Base-by-base conservation (phyloP, 495 filamentous ascomycete genomes). In the Chaetomium fimeti region DNA sequence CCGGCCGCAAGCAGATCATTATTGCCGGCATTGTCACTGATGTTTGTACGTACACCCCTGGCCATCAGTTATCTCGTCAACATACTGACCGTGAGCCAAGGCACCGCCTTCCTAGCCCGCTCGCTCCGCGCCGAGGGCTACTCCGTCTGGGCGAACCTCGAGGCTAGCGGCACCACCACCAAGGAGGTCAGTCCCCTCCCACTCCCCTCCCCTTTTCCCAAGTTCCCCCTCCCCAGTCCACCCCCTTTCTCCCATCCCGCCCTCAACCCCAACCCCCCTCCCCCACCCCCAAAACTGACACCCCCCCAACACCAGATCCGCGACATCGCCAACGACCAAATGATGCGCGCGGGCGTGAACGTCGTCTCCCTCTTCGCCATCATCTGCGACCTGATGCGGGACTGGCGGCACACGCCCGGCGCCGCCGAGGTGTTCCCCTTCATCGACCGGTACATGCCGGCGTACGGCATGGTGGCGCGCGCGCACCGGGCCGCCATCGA, bases 21-120 rank as follows among this genome's bases (percentile, higher is more conserved):
- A 66, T 93, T 1, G 88, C 77, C 16, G 90, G 90, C 15, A 91
- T 93, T 62, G 83, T 85, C 0, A 92, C 89, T 0, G 89, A 93
- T 71, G 90, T 92, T 64, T 90, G 87, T 85, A 75, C 49, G 81
- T 82, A 2, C 2, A 22, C 22, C 32, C 32, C 25, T 20, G 62
- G 57, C 56, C 27, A 54, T 13, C 24, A 18, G 11, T 47, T 42
- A 16, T 22, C 15, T 27, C 6, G 6, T 5, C 18, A 24, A 6
- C 15, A 22, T 29, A 11, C 59, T 48, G 43, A 51, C 43, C 13
- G 51, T n/a, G 27, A 43, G 15, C 15, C 8, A 61, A 81, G 77
- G 84, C 79, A 90, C 89, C 8, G 74, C 88, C 5, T 92, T 92
- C 79, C 77, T 91, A 27, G 87, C 90, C 1, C 82, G 91, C 45